phyloP scores from a whole-genome alignment of 352 stramenopile genomes.

The Pythium apleroticum region DNA sequence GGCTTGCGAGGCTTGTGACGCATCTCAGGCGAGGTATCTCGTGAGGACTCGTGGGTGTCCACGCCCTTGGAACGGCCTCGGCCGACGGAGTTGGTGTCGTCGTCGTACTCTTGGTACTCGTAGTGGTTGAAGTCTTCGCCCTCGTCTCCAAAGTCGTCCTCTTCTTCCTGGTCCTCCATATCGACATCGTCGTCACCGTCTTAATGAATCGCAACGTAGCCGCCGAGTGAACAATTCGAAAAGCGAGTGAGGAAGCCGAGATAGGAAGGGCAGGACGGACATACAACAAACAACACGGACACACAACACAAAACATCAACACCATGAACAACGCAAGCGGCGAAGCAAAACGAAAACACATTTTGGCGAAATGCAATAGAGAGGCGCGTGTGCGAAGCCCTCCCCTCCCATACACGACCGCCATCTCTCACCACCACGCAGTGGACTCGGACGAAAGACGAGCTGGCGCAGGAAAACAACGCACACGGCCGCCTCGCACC shows the following conservation, averaged over 20 bases:
- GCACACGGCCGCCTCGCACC: neutral
- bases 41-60: slow-evolving; percentile 1
- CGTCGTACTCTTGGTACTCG: slow-evolving; percentile 8
- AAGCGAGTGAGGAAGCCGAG: neutral
- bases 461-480: neutral
- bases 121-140: slow-evolving; percentile 21
- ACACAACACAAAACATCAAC: slow-evolving; percentile 25
- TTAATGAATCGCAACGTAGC: neutral
- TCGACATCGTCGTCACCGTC: neutral
- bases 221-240: neutral
- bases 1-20: neutral
- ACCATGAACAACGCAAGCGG: slow-evolving; percentile 8
- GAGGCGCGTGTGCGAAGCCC: neutral
- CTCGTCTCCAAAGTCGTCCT: slow-evolving; percentile 8
- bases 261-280: neutral
- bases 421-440: neutral
- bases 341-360: slow-evolving; percentile 19
- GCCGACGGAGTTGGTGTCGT: neutral
- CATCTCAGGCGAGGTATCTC: slow-evolving; percentile 11
- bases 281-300: slow-evolving; percentile 26
- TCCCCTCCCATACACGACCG: neutral
- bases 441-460: neutral
- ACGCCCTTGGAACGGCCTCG: neutral
- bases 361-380: slow-evolving; percentile 20
- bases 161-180: slow-evolving; percentile 9